Evolutionary conservation across 2,329 filamentous ascomycete species (phyloP), one percentile per base, ranked within the genome.

Genomic region (Pestalotiopsis sp.): DNA sequence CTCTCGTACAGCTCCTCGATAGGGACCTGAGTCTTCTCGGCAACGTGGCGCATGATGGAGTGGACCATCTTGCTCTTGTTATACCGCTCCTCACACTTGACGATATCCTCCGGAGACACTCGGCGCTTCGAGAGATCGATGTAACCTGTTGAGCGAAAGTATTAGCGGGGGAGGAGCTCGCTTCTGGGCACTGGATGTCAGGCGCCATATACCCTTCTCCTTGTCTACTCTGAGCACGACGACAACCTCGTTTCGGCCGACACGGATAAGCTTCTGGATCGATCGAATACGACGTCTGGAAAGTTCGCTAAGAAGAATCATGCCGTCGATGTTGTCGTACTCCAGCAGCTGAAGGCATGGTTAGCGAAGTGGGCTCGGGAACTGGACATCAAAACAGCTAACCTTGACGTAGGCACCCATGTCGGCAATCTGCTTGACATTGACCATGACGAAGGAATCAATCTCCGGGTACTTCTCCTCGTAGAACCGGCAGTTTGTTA

Each of bases 1-100:
- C 86, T 90, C 86, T 97, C 91, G 83, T 99, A 99, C 68, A 99
- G 88, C 65, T 90, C 88, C 86, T 98, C 94, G 77, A 99, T 97
- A n/a, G 95, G 94, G 38, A 90, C 92, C 78, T 92, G 90, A 57
- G 94, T 97, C 88, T 98, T 98, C 85, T 99, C 94, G 73, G 96
- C 95, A 71, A 99, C 96, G 81, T 99, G 96, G 80, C 95, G 92
- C 93, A 99, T 95, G 82, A 99, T 98, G 66, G 94, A 97, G 83
- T 99, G 96, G 55, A 98, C 96, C 86, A 97, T 97, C 87, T 99
- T 99, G 86, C 94, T 93, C 91, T 99, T 99, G 89, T 99, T 99
- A 88, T 98, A 99, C 75, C 96, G 90, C 85, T 99, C 96, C 81
- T 99, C 96, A 80, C 97, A 99, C 85, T 98, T 98, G 75, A 97